Evolutionary conservation across 306 rosid species (phyloP).

Genomic region (Herpetospermum pedunculosum): DNA sequence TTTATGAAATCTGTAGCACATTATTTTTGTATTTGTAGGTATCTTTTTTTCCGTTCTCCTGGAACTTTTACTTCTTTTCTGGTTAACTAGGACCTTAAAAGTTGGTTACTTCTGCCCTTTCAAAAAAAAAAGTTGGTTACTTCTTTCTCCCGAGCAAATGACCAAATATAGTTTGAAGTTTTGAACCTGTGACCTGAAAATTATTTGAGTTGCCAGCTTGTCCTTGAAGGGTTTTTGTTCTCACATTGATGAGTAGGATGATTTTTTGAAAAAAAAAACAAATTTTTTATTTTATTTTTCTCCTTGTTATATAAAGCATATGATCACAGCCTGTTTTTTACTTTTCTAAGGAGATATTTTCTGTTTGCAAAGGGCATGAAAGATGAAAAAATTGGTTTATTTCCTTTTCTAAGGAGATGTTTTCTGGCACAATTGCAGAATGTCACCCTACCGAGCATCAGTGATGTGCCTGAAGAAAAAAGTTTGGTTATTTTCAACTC

Average conservation of each 20-base stretch:
- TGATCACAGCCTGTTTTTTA: no score
- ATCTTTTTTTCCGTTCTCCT: neutral
- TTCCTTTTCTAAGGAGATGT: neutral
- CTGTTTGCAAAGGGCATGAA: no score
- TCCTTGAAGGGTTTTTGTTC: neutral
- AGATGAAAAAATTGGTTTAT: no score
- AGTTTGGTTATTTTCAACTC: neutral
- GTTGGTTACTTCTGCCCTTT: neutral
- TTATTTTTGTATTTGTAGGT: neutral
- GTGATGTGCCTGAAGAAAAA: neutral
- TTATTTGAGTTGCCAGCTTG: neutral
- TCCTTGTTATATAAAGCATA: neutral
- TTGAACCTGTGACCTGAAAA: neutral
- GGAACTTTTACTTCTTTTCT: neutral
- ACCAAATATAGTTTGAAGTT: neutral
- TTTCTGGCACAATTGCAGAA: conserved; percentile 4
- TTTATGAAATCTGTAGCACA: neutral
- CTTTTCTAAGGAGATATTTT: neutral
- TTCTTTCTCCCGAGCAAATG: neutral
- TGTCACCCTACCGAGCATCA: conserved; percentile 6
- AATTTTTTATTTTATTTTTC: neutral
- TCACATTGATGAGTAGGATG: neutral
- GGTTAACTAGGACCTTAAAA: neutral
- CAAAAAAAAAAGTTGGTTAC: no score
- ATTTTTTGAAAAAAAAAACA: neutral